These are phyloP conservation scores for Lasiodiplodia theobromae DNA, from an alignment of 2,329 filamentous ascomycete genomes.

Conservation along the genomic window DNA sequence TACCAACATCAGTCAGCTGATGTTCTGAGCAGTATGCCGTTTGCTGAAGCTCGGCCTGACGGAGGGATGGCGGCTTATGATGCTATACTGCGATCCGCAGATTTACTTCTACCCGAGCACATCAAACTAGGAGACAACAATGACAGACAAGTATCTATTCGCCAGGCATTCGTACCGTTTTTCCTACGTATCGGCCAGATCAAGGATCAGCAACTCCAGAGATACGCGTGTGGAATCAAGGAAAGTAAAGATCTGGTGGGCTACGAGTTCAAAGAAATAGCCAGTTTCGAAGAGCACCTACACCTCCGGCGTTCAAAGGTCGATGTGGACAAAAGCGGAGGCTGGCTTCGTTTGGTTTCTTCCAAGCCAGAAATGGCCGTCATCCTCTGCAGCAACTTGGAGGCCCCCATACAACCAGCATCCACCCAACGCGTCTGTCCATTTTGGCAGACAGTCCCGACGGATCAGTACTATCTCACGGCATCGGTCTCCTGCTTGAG, in stretches of 20 bases:
- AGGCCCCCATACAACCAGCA: background rate
- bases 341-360: background rate
- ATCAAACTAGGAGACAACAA: background rate
- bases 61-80: background rate
- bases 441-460: background rate
- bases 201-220: background rate
- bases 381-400: background rate
- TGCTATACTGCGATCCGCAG: background rate
- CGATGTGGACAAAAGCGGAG: background rate
- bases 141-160: background rate
- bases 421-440: fast-evolving
- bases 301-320: background rate
- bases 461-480: background rate
- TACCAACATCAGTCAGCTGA: background rate
- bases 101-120: background rate
- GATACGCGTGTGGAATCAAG: background rate
- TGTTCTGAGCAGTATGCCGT: background rate
- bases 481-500: background rate
- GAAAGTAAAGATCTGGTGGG: background rate
- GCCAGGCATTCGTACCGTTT: background rate
- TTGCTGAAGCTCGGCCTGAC: background rate
- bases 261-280: slow-evolving; percentile 1
- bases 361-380: background rate
- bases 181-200: background rate
- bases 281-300: background rate